Evolutionary conservation across 306 rosid genomes (phyloP).

Genomic region (Prunus fruticosa): DNA sequence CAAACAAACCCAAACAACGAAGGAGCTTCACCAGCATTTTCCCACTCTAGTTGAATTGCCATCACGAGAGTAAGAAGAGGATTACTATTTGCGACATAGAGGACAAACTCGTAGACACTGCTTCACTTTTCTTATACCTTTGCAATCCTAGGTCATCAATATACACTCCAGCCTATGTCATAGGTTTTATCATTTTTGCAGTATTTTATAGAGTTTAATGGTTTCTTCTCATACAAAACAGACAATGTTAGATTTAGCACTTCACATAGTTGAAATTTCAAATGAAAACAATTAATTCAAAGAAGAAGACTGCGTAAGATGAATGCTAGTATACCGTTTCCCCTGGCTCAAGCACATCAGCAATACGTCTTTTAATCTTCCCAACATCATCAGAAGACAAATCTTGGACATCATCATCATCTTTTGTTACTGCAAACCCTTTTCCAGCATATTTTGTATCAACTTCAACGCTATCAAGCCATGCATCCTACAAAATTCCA

Average conservation of each 20-base stretch:
- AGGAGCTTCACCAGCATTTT: no score
- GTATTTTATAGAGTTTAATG: no score
- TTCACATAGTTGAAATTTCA: not conserved
- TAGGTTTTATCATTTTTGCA: no score
- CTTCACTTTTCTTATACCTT: no score
- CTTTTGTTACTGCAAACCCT: conserved; percentile 31
- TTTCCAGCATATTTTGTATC: conserved; percentile 60
- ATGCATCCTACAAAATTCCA: conserved; percentile 36
- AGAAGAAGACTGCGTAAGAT: not conserved
- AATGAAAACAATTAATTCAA: not conserved
- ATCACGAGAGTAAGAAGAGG: no score
- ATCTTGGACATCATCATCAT: not conserved
- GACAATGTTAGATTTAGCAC: not conserved
- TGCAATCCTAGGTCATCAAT: no score
- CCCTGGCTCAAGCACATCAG: conserved; percentile 69
- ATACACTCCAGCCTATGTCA: no score
- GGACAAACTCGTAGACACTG: no score
- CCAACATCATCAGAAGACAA: conserved; percentile 31
- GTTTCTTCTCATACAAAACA: not conserved
- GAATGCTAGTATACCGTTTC: conserved; percentile 52
- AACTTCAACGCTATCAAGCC: conserved; percentile 22
- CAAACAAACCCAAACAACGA: no score
- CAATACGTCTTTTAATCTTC: conserved; percentile 79
- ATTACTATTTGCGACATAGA: no score
- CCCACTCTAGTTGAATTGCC: no score